A percentile compares a stretch with the other conserved stretches of the same genome.
Conservation (phyloP, 495 filamentous ascomycete species). For the Wilcoxina mikolae region DNA sequence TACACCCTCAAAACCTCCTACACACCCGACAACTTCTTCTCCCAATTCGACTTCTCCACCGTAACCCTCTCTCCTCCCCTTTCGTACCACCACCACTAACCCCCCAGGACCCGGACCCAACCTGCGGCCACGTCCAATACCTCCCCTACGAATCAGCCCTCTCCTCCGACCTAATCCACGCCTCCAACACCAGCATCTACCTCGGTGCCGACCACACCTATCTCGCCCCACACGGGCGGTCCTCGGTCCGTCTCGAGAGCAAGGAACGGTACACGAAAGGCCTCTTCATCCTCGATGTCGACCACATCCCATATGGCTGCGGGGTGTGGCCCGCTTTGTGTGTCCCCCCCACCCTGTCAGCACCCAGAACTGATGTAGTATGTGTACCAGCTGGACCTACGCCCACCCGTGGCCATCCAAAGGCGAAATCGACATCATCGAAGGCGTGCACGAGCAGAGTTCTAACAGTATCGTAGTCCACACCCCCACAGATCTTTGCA, state of each 20-base stretch:
- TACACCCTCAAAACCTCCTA: too few relatives aligned
- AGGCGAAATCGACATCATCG: constrained; percentile 87
- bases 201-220: constrained; percentile 40
- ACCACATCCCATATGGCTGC: constrained; percentile 62
- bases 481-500: constrained; percentile 45
- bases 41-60: constrained; percentile 40
- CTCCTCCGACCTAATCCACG: constrained; percentile 40
- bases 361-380: neutral
- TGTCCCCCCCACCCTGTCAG: neutral
- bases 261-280: constrained; percentile 53
- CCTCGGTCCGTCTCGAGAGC: constrained; percentile 52
- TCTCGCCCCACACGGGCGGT: constrained; percentile 37
- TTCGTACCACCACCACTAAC: neutral
- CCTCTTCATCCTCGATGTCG: constrained; percentile 58
- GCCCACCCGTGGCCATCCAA: constrained; percentile 55
- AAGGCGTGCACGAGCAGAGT: constrained; percentile 57
- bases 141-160: constrained; percentile 42
- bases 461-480: constrained; percentile 62
- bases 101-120: constrained; percentile 41
- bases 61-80: constrained; percentile 27
- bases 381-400: constrained; percentile 43
- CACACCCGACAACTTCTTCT: constrained; percentile 42
- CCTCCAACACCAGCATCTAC: constrained; percentile 37
- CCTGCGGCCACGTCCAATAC: constrained; percentile 56
- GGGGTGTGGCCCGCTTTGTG: constrained; percentile 58